Evolutionary conservation across 2,329 filamentous ascomycete genomes (phyloP), one percentile per base, ranked within the genome.

Genomic region (Sporothrix brunneoviolacea): DNA sequence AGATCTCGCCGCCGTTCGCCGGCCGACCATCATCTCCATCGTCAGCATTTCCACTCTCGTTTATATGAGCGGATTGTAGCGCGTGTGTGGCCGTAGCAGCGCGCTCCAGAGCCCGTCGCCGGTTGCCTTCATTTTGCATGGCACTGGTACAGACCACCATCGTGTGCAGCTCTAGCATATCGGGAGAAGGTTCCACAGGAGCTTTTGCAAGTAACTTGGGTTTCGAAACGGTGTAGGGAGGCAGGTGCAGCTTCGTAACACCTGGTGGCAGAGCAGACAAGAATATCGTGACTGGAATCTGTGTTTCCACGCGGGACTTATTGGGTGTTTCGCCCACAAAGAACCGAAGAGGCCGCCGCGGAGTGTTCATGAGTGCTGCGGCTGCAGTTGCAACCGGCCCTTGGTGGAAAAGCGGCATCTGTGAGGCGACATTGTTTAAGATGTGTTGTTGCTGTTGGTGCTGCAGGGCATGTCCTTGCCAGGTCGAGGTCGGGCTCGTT

Each of bases 271-370:
- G 72, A 18, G 86, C 82, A 51, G 82, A 84, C 35, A 97, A 68
- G 0, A 83, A 86, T 67, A 97, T 76, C 60, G 84, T 84, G 58
- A 96, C 88, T 8, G 87, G 88, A 59, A 97, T 96, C 64, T 97
- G 93, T 0, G 93, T 97, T 70, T 98, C 93, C 16, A 97, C 93
- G 19, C 93, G 83, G 15, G 91, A 95, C 68, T 96, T 97, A 51
- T 80, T 64, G 5, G 84, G 84, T 4, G 81, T 86, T 5, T 82
- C 80, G 55, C 83, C 75, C 38, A 88, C 53, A 36, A 51, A 55
- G 38, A 58, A 56, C 1, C 50, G 51, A 4, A 58, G 32, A 6
- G 50, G 54, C 13, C 53, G 52, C 4, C 30, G 50, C n/a, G 30
- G 48, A n/a, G 19, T 28, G 28, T 33, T 33, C 7, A 42, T 32